Evolutionary conservation across 495 filamentous ascomycete species (phyloP).

Genomic region (Hyaloscypha variabilis): DNA sequence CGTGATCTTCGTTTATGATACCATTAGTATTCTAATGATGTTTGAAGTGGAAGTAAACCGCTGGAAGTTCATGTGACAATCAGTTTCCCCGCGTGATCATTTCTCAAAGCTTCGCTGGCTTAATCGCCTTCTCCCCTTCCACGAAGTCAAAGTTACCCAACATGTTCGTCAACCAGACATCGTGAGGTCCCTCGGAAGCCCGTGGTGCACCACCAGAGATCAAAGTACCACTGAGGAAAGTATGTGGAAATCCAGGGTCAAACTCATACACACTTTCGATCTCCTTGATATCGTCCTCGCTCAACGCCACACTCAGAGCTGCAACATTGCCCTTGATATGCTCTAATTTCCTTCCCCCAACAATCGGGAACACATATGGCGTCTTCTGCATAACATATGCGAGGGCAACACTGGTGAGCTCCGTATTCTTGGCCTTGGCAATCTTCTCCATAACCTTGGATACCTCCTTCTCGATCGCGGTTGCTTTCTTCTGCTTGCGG

Average conservation of each 20-base stretch:
- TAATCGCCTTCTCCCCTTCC: neutral
- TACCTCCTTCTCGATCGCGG: constrained; percentile 43
- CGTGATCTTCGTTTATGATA: neutral
- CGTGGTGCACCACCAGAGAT: neutral
- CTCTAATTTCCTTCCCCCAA: constrained; percentile 59
- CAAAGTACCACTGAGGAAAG: constrained; percentile 13
- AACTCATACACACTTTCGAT: constrained; percentile 64
- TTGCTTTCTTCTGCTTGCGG: constrained; percentile 28
- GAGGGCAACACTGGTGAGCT: constrained; percentile 61
- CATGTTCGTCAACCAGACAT: constrained; percentile 16
- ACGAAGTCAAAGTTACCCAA: constrained; percentile 20
- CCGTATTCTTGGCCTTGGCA: constrained; percentile 50
- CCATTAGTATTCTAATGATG: neutral
- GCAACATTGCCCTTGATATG: constrained; percentile 69
- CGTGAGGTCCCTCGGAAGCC: constrained; percentile 6
- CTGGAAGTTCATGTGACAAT: no score
- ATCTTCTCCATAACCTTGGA: constrained; percentile 56
- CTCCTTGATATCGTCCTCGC: constrained; percentile 60
- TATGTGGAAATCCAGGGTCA: constrained; percentile 59
- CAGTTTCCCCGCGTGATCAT: no score
- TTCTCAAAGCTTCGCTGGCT: constrained; percentile 1
- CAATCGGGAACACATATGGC: constrained; percentile 74
- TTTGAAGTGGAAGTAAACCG: no score
- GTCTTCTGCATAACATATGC: constrained; percentile 75
- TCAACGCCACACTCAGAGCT: constrained; percentile 58